Evolutionary conservation across 495 filamentous ascomycete genomes (phyloP).

Genomic region (Xylaria scruposa): DNA sequence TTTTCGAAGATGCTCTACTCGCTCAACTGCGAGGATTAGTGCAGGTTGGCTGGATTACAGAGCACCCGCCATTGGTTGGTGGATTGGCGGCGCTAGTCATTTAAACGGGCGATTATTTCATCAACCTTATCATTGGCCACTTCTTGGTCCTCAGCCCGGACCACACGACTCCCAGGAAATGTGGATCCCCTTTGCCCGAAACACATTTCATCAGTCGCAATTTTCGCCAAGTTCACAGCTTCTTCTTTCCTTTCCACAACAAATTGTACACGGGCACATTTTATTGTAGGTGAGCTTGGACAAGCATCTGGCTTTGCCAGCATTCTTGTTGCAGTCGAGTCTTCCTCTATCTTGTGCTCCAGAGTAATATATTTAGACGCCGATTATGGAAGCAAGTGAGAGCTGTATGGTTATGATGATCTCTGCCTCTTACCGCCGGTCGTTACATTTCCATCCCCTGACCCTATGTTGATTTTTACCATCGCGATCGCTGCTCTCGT

Average conservation of each 20-base stretch:
- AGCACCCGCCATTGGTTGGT: slow-evolving; percentile 28
- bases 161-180: neutral
- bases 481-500: neutral
- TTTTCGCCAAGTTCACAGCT: slow-evolving; percentile 42
- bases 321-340: slow-evolving; percentile 55
- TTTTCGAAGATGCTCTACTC: slow-evolving; percentile 30
- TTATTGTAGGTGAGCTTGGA: slow-evolving; percentile 85
- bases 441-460: slow-evolving; percentile 54
- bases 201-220: slow-evolving; percentile 19
- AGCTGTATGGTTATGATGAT: slow-evolving; percentile 54
- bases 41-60: slow-evolving; percentile 20
- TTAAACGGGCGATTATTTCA: slow-evolving; percentile 44
- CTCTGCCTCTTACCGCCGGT: slow-evolving; percentile 67
- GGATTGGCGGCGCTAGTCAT: slow-evolving; percentile 32
- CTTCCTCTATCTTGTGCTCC: slow-evolving; percentile 68
- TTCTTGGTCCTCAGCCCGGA: too few species aligned
- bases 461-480: neutral
- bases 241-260: slow-evolving; percentile 57
- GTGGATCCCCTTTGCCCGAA: neutral
- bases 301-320: slow-evolving; percentile 46
- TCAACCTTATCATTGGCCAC: slow-evolving; percentile 41
- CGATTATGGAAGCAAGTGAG: slow-evolving; percentile 68
- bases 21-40: slow-evolving; percentile 18
- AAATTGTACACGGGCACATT: slow-evolving; percentile 72
- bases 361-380: slow-evolving; percentile 56